phyloP scores from a whole-genome alignment of 495 filamentous ascomycete genomes.

The Evernia prunastri region DNA sequence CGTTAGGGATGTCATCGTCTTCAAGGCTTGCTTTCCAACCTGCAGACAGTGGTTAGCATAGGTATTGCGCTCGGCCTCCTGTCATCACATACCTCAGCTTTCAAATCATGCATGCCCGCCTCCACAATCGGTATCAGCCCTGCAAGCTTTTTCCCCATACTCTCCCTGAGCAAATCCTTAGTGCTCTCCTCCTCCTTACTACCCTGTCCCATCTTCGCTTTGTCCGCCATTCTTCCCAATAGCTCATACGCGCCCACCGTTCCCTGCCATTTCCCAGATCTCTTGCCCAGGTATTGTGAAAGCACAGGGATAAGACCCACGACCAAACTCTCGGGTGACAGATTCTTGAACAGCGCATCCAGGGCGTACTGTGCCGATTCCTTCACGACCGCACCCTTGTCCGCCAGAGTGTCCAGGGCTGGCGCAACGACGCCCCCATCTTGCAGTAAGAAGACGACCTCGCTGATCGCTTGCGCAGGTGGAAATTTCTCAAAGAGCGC shows the following conservation, averaged over 20 bases:
- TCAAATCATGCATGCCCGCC: slow-evolving; percentile 92
- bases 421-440: slow-evolving; percentile 65
- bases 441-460: slow-evolving; percentile 72
- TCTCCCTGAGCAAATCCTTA: slow-evolving; percentile 81
- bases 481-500: slow-evolving; percentile 89
- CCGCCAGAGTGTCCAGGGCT: slow-evolving; percentile 79
- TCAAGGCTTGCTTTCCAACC: slow-evolving; percentile 75
- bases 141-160: slow-evolving; percentile 88
- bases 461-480: slow-evolving; percentile 65
- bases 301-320: slow-evolving; percentile 71
- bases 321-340: slow-evolving; percentile 76
- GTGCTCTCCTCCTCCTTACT: slow-evolving; percentile 70
- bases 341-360: slow-evolving; percentile 72
- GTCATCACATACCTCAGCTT: slow-evolving; percentile 56
- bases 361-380: slow-evolving; percentile 93
- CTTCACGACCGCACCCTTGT: slow-evolving; percentile 82
- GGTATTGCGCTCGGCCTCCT: background rate
- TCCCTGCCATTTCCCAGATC: slow-evolving; percentile 91
- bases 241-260: slow-evolving; percentile 76
- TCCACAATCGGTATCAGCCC: slow-evolving; percentile 88
- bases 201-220: slow-evolving; percentile 77
- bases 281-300: slow-evolving; percentile 65
- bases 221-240: slow-evolving; percentile 84
- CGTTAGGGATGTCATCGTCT: slow-evolving; percentile 85
- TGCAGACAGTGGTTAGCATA: slow-evolving; percentile 15